Conservation (phyloP, 2,329 filamentous ascomycete genomes). For the Sarocladium oryzae region DNA sequence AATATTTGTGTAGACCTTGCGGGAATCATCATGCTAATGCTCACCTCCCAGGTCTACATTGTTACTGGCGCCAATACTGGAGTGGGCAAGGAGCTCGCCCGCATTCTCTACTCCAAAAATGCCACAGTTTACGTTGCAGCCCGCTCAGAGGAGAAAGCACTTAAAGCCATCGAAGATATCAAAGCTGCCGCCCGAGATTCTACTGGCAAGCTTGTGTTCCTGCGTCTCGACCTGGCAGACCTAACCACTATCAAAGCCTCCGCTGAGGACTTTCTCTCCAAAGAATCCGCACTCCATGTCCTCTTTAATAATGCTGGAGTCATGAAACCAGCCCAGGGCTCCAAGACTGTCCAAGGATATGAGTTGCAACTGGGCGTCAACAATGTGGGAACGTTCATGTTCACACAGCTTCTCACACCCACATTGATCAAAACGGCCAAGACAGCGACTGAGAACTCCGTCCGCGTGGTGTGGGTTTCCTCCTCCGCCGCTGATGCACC, state of each 20-base stretch:
- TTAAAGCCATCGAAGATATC: constrained; percentile 34
- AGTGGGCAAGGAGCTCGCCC: constrained; percentile 43
- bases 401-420: constrained; percentile 29
- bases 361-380: constrained; percentile 35
- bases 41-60: constrained; percentile 35
- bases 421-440: constrained; percentile 23
- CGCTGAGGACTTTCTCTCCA: constrained; percentile 17
- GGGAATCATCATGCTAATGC: neutral
- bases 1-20: too few species aligned
- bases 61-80: constrained; percentile 33
- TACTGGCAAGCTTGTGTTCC: constrained; percentile 30
- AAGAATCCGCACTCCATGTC: constrained; percentile 25
- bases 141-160: constrained; percentile 34
- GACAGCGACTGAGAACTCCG: constrained; percentile 19
- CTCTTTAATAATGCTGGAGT: constrained; percentile 36
- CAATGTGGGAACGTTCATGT: constrained; percentile 30
- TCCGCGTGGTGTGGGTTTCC: constrained; percentile 23
- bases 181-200: constrained; percentile 22
- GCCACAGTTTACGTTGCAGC: constrained; percentile 46
- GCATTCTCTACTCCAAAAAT: constrained; percentile 45
- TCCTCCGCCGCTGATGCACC: constrained; percentile 17
- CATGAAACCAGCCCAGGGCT: constrained; percentile 29
- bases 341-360: constrained; percentile 29
- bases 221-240: constrained; percentile 33
- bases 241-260: constrained; percentile 23